A percentile compares a stretch with the other conserved stretches of the same genome.
Conservation (phyloP, 1,284 basidiomycete genomes). For the Naganishia liquefaciens region DNA sequence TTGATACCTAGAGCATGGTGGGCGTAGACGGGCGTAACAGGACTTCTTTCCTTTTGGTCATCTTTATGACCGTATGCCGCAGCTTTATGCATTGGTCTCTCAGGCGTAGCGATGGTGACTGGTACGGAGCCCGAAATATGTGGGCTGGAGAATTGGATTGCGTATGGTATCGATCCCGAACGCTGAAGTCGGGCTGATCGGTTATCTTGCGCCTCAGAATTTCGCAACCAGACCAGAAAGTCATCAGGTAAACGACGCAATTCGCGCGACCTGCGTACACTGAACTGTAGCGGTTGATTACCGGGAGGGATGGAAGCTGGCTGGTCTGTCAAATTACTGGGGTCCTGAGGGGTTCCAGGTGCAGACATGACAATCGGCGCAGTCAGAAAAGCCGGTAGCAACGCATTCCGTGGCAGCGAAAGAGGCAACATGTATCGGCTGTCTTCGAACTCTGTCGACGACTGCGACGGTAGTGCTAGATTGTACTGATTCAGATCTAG, state of each 20-base stretch:
- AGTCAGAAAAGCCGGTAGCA: constrained; percentile 64
- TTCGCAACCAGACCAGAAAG: constrained; percentile 51
- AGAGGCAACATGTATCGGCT: constrained; percentile 90
- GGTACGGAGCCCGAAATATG: too few relatives aligned
- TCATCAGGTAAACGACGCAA: constrained; percentile 44
- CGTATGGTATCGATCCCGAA: background rate
- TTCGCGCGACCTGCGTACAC: constrained; percentile 34
- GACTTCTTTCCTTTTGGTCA: constrained; percentile 2
- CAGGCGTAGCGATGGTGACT: constrained; percentile 2
- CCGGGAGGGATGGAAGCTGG: constrained; percentile 44
- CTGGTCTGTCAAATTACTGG: constrained; percentile 13
- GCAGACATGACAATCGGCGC: constrained; percentile 39
- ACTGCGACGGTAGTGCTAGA: constrained; percentile 72
- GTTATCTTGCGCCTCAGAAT: constrained; percentile 36
- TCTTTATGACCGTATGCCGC: background rate
- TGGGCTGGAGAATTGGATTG: too few relatives aligned
- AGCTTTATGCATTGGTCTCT: background rate
- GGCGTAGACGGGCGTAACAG: constrained; percentile 12
- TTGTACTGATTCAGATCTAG: constrained; percentile 70
- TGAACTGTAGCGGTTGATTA: constrained; percentile 47
- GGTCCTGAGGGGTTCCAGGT: constrained; percentile 40
- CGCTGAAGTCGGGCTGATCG: background rate
- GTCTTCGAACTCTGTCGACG: constrained; percentile 82
- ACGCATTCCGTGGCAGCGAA: constrained; percentile 72
- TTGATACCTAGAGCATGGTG: constrained; percentile 13